A percentile compares a stretch with the other conserved stretches of the same genome.
Conservation (phyloP, 192 early-diverging fungal genomes). For the Umbelopsis isabellina region DNA sequence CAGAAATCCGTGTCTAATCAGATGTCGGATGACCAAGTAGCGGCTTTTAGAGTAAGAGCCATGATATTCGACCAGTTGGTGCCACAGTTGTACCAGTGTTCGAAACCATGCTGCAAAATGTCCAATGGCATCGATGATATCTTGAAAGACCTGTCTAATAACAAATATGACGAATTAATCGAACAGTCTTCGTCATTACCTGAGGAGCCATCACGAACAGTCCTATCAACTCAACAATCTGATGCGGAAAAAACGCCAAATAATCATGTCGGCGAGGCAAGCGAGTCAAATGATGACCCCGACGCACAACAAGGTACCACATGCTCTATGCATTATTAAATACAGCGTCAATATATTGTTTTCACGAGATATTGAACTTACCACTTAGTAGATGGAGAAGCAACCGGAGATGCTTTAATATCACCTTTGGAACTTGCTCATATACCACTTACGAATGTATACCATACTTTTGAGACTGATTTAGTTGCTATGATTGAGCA, state of each 20-base stretch:
- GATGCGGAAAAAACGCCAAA: constrained; percentile 34
- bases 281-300: constrained; percentile 31
- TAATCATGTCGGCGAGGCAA: constrained; percentile 34
- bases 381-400: background rate
- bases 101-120: constrained; percentile 45
- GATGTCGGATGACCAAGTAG: constrained; percentile 39
- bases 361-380: constrained; percentile 6
- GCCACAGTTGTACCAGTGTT: constrained; percentile 55
- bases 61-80: constrained; percentile 81
- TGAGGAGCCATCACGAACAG: constrained; percentile 20
- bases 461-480: constrained; percentile 71
- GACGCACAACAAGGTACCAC: constrained; percentile 10
- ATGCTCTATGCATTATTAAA: background rate
- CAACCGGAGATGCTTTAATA: background rate
- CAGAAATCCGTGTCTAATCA: background rate
- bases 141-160: constrained; percentile 21
- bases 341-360: background rate
- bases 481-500: constrained; percentile 57
- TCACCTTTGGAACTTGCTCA: constrained; percentile 31
- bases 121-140: constrained; percentile 36
- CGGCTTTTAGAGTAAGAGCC: constrained; percentile 68
- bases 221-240: constrained; percentile 34
- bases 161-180: background rate
- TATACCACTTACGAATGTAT: constrained; percentile 64
- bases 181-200: background rate